Conservation (phyloP, 2,329 filamentous ascomycete species). For the Diaporthe batatas region DNA sequence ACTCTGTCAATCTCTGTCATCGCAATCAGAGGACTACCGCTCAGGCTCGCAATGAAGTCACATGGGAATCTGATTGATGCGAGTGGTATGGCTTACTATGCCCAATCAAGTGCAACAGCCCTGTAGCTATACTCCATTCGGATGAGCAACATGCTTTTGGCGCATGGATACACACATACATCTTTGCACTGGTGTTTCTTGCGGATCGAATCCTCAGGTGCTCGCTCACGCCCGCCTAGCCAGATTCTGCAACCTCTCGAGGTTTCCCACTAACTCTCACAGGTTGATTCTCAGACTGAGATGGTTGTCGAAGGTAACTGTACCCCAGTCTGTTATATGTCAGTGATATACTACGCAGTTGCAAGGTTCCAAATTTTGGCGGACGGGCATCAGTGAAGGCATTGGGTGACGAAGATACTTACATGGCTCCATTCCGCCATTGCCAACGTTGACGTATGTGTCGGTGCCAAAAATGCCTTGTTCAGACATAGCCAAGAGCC, state of each 20-base stretch:
- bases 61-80: too few species aligned
- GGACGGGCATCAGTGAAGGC: too few species aligned
- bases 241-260: not conserved
- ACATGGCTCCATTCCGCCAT: conserved; percentile 50
- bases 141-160: not conserved
- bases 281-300: conserved; percentile 45
- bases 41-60: too few species aligned
- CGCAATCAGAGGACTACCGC: too few species aligned
- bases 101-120: not conserved
- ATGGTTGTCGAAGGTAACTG: conserved; percentile 45
- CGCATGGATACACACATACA: not conserved
- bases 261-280: not conserved
- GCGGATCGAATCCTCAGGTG: not conserved
- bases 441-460: conserved; percentile 59
- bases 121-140: not conserved
- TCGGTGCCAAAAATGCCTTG: conserved; percentile 53
- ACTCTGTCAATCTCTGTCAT: not conserved
- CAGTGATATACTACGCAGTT: too few species aligned
- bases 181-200: not conserved
- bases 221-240: too few species aligned
- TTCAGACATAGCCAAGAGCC: conserved; percentile 54
- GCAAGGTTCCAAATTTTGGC: too few species aligned
- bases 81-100: too few species aligned
- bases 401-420: too few species aligned
- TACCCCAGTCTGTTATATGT: conserved; percentile 42